Evolutionary conservation across 1,139 yeast species (phyloP), one percentile per base, ranked within the genome.

Genomic region (Pichia norvegensis): DNA sequence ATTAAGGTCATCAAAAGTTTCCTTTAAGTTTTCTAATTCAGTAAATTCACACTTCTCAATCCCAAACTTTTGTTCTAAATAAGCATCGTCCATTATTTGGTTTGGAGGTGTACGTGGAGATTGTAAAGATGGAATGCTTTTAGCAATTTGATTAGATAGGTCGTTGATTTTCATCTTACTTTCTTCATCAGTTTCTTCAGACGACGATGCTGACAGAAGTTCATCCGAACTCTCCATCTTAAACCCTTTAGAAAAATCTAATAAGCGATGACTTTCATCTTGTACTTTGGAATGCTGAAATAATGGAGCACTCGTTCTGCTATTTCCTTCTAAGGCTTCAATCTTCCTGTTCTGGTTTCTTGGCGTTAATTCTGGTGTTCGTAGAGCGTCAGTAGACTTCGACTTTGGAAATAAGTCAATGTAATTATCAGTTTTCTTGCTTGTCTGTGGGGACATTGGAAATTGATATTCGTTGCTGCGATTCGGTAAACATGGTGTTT

Each of bases 351-450:
- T 2, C 8, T 39, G 22, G 29, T 45, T 36, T 40, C 60, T 48
- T 14, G 63, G 63, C 3, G 63, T 59, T 21, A 49, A 54, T 35
- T 59, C 63, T 23, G 63, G 63, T 4, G 63, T 59, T 16, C 56
- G 52, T 17, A 59, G 38, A 7, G 54, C 56, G n/a, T 39, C 20
- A 31, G 20, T 31, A 16, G 36, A 36, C n/a, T 40, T 8, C 17
- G 40, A 27, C 27, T 46, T 13, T 21, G 33, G 22, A 27, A 35
- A 31, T 8, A 44, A 19, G 20, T 47, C 50, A 17, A 45, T 23
- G 23, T 35, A 35, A 9, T 35, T 35, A 9, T 35, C 37, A 20
- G 14, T 4, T 33, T 39, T 38, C 38, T 45, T 41, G 14, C 46
- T 29, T 8, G 46, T 42, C 40, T 46, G 48, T 10, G 49, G 51